Evolutionary conservation across 2,329 filamentous ascomycete genomes (phyloP).

Genomic region (Purpureocillium takamizusanense): DNA sequence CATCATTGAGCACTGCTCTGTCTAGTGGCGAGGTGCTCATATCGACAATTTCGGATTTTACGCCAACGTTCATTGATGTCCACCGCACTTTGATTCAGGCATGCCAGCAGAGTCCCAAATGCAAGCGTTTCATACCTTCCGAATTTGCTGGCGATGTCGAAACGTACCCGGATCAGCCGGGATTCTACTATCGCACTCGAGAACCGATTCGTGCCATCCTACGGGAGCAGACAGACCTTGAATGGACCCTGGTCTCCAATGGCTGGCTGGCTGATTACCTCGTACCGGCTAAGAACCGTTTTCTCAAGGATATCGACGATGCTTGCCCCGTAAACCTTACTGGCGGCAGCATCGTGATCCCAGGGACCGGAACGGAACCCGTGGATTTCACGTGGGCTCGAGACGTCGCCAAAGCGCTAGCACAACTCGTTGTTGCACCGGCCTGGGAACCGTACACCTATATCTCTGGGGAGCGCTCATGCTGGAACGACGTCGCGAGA

Average conservation of each 20-base stretch:
- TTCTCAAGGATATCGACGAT: constrained; percentile 5
- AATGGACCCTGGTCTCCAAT: constrained; percentile 8
- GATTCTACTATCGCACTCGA: constrained; percentile 5
- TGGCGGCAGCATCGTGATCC: neutral
- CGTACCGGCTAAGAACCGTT: constrained; percentile 5
- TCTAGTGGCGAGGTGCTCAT: constrained; percentile 5
- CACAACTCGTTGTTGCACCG: constrained; percentile 3
- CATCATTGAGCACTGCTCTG: constrained; percentile 4
- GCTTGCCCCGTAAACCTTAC: constrained; percentile 4
- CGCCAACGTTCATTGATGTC: constrained; percentile 4
- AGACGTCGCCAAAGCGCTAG: constrained; percentile 6
- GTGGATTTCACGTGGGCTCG: constrained; percentile 3
- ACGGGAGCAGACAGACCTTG: constrained; percentile 5
- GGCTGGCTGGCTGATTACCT: constrained; percentile 10
- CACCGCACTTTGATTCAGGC: constrained; percentile 9
- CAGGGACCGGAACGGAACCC: neutral
- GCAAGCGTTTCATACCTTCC: constrained; percentile 10
- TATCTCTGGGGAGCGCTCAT: constrained; percentile 7
- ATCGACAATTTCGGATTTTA: constrained; percentile 9
- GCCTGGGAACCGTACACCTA: constrained; percentile 6
- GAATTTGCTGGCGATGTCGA: constrained; percentile 7
- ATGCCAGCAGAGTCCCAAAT: constrained; percentile 4
- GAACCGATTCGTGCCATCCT: constrained; percentile 3
- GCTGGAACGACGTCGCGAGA: constrained; percentile 1
- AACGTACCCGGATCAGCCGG: constrained; percentile 10